Conservation (phyloP, 305 asterid species). For the Solanum aculeatissimum region DNA sequence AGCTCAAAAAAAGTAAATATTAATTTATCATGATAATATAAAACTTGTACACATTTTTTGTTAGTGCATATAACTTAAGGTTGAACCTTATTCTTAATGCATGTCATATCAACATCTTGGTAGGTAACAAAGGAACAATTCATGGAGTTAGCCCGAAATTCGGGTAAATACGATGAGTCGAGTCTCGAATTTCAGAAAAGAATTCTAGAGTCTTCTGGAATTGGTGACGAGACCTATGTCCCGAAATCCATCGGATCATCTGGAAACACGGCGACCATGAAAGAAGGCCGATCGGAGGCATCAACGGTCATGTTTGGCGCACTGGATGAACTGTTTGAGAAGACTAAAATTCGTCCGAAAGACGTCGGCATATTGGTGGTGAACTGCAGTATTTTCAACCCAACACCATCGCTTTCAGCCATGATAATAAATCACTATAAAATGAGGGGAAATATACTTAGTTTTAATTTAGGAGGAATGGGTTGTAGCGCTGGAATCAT, state of each 20-base stretch:
- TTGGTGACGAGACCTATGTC: conserved; percentile 75
- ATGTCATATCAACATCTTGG: neutral
- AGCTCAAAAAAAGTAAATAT: neutral
- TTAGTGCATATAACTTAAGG: neutral
- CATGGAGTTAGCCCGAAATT: conserved; percentile 60
- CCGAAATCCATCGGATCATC: conserved; percentile 60
- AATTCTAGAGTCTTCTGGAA: conserved; percentile 66
- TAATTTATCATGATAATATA: neutral
- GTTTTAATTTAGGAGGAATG: conserved; percentile 95
- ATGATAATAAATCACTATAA: conserved; percentile 92
- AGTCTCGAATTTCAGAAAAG: conserved; percentile 58
- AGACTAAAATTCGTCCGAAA: conserved; percentile 48
- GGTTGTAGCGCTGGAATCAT: conserved; percentile 89
- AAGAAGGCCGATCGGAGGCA: conserved; percentile 89
- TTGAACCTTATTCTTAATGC: neutral
- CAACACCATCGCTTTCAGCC: conserved; percentile 95
- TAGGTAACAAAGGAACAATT: conserved; percentile 76
- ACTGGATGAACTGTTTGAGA: conserved; percentile 68
- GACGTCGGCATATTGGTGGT: conserved; percentile 83
- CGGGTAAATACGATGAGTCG: conserved; percentile 57
- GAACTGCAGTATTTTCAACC: conserved; percentile 92
- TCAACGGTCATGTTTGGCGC: conserved; percentile 85
- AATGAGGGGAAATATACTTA: conserved; percentile 79
- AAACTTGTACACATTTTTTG: neutral
- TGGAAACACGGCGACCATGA: conserved; percentile 75